phyloP scores from a whole-genome alignment of 192 early-diverging fungal species.

The Podochytrium sp. region DNA sequence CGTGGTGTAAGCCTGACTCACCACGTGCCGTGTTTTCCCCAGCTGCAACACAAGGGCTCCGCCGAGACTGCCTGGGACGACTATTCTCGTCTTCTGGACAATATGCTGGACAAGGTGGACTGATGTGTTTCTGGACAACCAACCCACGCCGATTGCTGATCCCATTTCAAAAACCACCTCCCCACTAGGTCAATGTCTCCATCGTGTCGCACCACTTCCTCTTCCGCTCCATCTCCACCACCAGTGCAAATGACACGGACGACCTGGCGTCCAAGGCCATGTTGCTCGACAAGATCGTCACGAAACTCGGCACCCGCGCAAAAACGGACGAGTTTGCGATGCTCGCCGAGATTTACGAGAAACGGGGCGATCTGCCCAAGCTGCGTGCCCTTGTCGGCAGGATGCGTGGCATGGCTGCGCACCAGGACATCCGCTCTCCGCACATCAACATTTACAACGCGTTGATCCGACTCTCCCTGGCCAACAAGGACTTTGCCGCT shows the following conservation, averaged over 20 bases:
- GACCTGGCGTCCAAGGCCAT: constrained; percentile 1
- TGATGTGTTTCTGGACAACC: too few species aligned
- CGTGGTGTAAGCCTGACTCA: neutral
- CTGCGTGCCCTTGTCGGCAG: neutral
- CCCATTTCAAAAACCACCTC: too few species aligned
- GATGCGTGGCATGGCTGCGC: neutral
- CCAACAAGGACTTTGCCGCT: neutral
- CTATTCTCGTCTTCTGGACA: constrained; percentile 12
- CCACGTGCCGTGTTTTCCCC: neutral
- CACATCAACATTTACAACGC: neutral
- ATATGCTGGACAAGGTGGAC: constrained; percentile 18
- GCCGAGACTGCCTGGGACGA: constrained; percentile 25
- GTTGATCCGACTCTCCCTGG: neutral
- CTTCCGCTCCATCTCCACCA: constrained; percentile 13
- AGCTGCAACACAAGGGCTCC: constrained; percentile 19
- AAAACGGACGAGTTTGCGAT: neutral
- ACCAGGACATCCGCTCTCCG: neutral
- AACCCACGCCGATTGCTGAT: too few species aligned
- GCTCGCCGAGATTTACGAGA: neutral
- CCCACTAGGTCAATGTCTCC: constrained; percentile 11
- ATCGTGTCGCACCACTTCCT: constrained; percentile 28
- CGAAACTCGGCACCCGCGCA: neutral
- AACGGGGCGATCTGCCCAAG: neutral
- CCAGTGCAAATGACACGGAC: neutral
- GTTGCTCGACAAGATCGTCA: constrained; percentile 13